A percentile compares a stretch with the other conserved stretches of the same genome.
Conservation (phyloP, 2,329 filamentous ascomycete species). For the Claviceps purpurea region DNA sequence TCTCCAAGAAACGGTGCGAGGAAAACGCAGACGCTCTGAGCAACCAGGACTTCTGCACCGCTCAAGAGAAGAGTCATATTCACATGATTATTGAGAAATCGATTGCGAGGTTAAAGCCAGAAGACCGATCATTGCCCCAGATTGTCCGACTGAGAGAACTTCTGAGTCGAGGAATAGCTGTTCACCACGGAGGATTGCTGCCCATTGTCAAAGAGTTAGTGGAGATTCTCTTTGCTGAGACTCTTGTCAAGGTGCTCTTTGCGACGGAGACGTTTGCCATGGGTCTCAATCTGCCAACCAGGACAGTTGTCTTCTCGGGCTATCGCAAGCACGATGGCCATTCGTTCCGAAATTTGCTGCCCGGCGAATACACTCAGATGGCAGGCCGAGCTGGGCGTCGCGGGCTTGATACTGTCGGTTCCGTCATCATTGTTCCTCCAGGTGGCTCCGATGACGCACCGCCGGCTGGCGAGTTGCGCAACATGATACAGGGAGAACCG, state of each 20-base stretch:
- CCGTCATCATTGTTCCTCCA: constrained; percentile 82
- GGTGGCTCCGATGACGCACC: constrained; percentile 75
- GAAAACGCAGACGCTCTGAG: constrained; percentile 92
- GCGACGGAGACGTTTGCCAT: constrained; percentile 98
- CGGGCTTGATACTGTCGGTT: constrained; percentile 84
- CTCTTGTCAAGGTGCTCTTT: constrained; percentile 90
- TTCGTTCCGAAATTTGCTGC: constrained; percentile 76
- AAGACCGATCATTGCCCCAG: constrained; percentile 82
- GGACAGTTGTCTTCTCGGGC: constrained; percentile 94
- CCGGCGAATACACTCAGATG: constrained; percentile 98
- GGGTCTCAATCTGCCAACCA: constrained; percentile 88
- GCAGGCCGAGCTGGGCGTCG: constrained; percentile 85
- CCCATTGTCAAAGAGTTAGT: constrained; percentile 98
- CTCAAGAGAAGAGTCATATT: constrained; percentile 86
- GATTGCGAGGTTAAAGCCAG: constrained; percentile 76
- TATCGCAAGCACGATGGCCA: constrained; percentile 94
- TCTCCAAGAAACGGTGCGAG: constrained; percentile 95
- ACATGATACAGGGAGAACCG: constrained; percentile 93
- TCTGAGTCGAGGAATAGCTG: constrained; percentile 77
- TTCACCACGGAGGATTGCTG: constrained; percentile 86
- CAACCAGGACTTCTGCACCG: constrained; percentile 90
- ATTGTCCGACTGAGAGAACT: constrained; percentile 80
- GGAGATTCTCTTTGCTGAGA: constrained; percentile 90
- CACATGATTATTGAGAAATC: constrained; percentile 98
- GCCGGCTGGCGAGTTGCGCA: constrained; percentile 65